phyloP scores from a whole-genome alignment of 2,329 filamentous ascomycete genomes.

The Alternaria gaisen region DNA sequence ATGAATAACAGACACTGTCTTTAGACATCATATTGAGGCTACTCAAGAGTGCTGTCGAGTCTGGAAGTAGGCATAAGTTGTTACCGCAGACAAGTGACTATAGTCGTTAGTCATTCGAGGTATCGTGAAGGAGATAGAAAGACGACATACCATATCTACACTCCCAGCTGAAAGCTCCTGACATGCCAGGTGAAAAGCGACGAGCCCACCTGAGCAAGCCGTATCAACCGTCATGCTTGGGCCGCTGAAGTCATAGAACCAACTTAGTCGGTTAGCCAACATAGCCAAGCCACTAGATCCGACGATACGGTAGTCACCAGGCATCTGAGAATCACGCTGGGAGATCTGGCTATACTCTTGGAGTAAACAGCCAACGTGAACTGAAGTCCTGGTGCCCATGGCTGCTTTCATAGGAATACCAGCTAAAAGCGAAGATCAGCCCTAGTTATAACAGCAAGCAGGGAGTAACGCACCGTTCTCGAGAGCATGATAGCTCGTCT shows the following conservation, averaged over 20 bases:
- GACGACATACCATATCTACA: constrained; percentile 18
- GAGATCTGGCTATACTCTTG: constrained; percentile 24
- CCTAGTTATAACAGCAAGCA: not conserved
- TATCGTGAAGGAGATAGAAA: not conserved
- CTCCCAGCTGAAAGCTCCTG: constrained; percentile 21
- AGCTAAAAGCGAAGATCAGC: constrained; percentile 9
- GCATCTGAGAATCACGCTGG: constrained; percentile 19
- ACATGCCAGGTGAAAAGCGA: constrained; percentile 35
- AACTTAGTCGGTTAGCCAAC: constrained; percentile 31
- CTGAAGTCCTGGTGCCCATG: constrained; percentile 28
- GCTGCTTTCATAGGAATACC: constrained; percentile 26
- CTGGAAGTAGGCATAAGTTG: constrained; percentile 24
- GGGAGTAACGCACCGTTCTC: constrained; percentile 29
- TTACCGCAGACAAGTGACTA: constrained; percentile 25
- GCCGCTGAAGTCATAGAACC: constrained; percentile 38
- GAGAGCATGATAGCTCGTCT: constrained; percentile 39
- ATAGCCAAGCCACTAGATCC: constrained; percentile 20
- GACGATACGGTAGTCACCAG: constrained; percentile 17
- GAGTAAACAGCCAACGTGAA: constrained; percentile 26
- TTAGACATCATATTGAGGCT: constrained; percentile 38
- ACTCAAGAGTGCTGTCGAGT: constrained; percentile 19
- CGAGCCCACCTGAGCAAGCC: constrained; percentile 37
- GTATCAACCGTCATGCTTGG: constrained; percentile 39
- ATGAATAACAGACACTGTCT: constrained; percentile 42
- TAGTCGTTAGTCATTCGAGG: not conserved